Evolutionary conservation across 2,329 filamentous ascomycete genomes (phyloP).

Genomic region (Pseudogymnoascus sp.): DNA sequence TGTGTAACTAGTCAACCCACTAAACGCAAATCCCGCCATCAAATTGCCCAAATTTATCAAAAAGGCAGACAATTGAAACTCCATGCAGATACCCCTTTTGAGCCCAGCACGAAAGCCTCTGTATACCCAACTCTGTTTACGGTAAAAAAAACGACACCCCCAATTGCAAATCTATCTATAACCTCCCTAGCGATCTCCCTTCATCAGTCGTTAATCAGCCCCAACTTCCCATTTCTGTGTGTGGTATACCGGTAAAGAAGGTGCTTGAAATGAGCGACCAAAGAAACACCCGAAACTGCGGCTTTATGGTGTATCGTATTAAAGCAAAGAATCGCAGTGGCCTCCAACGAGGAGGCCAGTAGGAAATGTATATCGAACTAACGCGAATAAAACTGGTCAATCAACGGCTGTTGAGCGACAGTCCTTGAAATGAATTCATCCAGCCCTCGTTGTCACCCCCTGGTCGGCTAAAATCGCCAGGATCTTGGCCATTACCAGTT

Average conservation of each 20-base stretch:
- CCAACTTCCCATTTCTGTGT: neutral
- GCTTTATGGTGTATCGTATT: slow-evolving; percentile 8
- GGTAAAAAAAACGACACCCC: neutral
- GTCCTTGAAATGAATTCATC: slow-evolving; percentile 59
- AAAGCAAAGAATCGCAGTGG: slow-evolving; percentile 10
- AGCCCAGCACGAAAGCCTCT: slow-evolving; percentile 10
- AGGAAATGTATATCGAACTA: slow-evolving; percentile 4
- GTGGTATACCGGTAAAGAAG: slow-evolving; percentile 8
- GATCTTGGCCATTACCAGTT: slow-evolving; percentile 33
- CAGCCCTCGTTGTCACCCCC: slow-evolving; percentile 47
- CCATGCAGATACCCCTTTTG: slow-evolving; percentile 8
- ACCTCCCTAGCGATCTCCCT: neutral
- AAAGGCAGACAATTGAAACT: slow-evolving; percentile 1
- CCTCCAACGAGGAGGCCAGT: neutral
- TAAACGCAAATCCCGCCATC: neutral
- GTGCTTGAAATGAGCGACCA: slow-evolving; percentile 2
- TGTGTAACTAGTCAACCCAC: neutral
- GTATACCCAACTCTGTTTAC: slow-evolving; percentile 11
- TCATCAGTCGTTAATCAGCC: slow-evolving; percentile 10
- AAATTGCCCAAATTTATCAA: slow-evolving; percentile 9
- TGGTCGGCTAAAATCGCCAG: slow-evolving; percentile 39
- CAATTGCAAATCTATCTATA: slow-evolving; percentile 11
- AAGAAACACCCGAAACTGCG: neutral
- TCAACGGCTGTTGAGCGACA: slow-evolving; percentile 56
- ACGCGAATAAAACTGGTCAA: neutral